phyloP scores from a whole-genome alignment of 176 grass and related monocot genomes.

The Hordeum marinum region DNA sequence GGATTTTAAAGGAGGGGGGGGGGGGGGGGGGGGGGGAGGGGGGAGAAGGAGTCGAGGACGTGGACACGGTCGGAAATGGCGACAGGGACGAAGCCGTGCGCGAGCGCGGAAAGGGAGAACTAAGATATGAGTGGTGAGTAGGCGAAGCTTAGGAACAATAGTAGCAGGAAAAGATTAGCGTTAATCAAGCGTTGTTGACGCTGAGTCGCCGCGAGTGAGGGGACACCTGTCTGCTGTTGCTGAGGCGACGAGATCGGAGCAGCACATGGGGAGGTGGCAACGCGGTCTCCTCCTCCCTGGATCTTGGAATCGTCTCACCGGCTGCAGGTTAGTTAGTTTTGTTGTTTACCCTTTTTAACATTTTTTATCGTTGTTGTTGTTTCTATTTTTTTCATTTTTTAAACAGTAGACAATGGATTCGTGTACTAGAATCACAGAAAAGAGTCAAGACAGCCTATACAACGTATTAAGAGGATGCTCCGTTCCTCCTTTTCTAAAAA shows the following conservation, averaged over 20 bases:
- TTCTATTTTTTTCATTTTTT: too few relatives aligned
- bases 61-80: slow-evolving; percentile 33
- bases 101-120: neutral
- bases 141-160: neutral
- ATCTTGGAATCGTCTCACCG: slow-evolving; percentile 27
- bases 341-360: too few relatives aligned
- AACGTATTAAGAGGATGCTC: too few relatives aligned
- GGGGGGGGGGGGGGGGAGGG: slow-evolving; percentile 6
- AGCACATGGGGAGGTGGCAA: slow-evolving; percentile 59
- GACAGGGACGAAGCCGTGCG: slow-evolving; percentile 41
- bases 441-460: too few relatives aligned
- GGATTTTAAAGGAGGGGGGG: slow-evolving; percentile 37
- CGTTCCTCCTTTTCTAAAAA: too few relatives aligned
- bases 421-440: too few relatives aligned
- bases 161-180: slow-evolving; percentile 1
- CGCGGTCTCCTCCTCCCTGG: slow-evolving; percentile 15
- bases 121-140: slow-evolving; percentile 31
- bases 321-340: neutral
- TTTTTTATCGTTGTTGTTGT: too few relatives aligned
- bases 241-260: slow-evolving; percentile 29
- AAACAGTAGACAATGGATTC: too few relatives aligned
- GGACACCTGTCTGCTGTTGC: slow-evolving; percentile 24
- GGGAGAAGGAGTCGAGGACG: neutral
- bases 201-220: neutral
- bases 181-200: neutral